Evolutionary conservation across 108 stramenopile species (phyloP).

Genomic region (Cyclotella atomus): DNA sequence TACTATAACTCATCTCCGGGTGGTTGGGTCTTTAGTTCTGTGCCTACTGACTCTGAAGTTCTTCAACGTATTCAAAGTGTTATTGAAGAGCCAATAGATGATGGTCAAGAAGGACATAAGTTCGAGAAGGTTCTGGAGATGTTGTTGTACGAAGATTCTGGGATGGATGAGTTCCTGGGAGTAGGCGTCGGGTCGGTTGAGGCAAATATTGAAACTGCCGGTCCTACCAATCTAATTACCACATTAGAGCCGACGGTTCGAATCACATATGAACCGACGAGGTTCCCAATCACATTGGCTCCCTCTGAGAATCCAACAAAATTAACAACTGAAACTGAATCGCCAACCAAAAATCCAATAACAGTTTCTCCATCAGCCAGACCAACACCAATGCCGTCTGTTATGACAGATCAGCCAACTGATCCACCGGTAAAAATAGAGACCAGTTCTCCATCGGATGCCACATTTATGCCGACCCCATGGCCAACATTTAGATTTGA

Average conservation of each 20-base stretch:
- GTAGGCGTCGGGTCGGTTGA: neutral
- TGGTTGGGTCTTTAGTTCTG: slow-evolving; percentile 5
- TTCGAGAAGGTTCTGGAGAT: neutral
- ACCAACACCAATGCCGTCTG: neutral
- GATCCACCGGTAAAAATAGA: neutral
- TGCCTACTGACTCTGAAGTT: neutral
- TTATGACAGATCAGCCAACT: neutral
- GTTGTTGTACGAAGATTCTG: neutral
- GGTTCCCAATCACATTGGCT: neutral
- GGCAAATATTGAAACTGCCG: neutral
- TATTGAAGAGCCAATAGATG: neutral
- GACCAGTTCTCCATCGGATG: neutral
- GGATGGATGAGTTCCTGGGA: neutral
- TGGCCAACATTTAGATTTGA: too few species aligned
- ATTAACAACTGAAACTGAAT: neutral
- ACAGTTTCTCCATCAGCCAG: neutral
- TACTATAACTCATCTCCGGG: slow-evolving; percentile 2
- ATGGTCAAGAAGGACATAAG: neutral
- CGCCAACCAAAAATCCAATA: neutral
- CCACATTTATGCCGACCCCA: neutral
- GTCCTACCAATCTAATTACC: neutral
- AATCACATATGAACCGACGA: neutral
- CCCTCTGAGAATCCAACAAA: neutral
- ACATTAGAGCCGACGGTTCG: neutral
- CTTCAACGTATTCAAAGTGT: neutral